Evolutionary conservation across 2,329 filamentous ascomycete genomes (phyloP).

Genomic region (Dothistroma pini): DNA sequence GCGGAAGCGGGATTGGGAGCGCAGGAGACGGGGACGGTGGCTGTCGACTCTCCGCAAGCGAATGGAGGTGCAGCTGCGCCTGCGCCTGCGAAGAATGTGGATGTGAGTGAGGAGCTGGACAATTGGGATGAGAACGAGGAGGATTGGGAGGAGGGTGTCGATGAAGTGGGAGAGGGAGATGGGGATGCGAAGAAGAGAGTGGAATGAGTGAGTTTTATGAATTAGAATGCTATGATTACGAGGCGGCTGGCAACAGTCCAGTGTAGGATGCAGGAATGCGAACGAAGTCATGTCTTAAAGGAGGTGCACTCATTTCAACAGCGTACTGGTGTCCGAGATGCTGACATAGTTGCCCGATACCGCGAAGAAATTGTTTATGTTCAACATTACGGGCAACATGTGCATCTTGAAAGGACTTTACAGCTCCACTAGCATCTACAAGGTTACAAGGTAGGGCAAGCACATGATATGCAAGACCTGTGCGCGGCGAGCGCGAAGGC

Average conservation of each 20-base stretch:
- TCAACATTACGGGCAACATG: too few species aligned
- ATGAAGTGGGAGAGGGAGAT: conserved; percentile 22
- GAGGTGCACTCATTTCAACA: too few species aligned
- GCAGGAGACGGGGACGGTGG: conserved; percentile 35
- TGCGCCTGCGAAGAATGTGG: conserved; percentile 45
- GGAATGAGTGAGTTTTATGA: conserved; percentile 34
- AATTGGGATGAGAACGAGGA: conserved; percentile 88
- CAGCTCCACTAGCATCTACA: too few species aligned
- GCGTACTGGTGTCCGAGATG: too few species aligned
- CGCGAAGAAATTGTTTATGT: too few species aligned
- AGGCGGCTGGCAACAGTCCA: neutral
- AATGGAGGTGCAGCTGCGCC: conserved; percentile 33
- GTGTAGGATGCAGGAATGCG: neutral
- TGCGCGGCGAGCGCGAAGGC: too few species aligned
- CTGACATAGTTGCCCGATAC: too few species aligned
- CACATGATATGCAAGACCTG: too few species aligned
- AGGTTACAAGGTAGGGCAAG: too few species aligned
- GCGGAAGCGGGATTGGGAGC: conserved; percentile 51
- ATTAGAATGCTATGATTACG: neutral
- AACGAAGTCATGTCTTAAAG: neutral
- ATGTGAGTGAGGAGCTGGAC: conserved; percentile 78
- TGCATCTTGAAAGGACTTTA: too few species aligned
- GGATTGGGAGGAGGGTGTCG: conserved; percentile 59
- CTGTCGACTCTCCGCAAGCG: conserved; percentile 24
- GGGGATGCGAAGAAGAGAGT: conserved; percentile 41